Percentiles rank a stretch among this genome's conserved stretches.
Evolutionary conservation across 345 rosid genomes (phyloP).

Genomic region (Kandelia obovata): DNA sequence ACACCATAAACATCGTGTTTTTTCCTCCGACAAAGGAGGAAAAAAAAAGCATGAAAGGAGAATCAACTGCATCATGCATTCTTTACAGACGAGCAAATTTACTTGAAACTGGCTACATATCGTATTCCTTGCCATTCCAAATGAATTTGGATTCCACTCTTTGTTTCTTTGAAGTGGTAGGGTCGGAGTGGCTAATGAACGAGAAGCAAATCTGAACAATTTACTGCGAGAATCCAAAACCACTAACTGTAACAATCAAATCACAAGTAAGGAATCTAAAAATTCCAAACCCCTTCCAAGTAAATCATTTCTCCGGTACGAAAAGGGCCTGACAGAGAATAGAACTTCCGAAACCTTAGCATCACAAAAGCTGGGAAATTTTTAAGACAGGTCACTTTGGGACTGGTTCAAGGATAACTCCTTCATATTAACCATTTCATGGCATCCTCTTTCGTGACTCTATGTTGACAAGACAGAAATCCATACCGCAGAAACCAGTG

Average conservation of each 20-base stretch:
- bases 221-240: background rate
- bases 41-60: too few relatives aligned
- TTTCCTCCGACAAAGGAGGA: too few relatives aligned
- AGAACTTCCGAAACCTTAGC: slow-evolving; percentile 7
- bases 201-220: too few relatives aligned
- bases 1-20: too few relatives aligned
- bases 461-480: slow-evolving; percentile 69
- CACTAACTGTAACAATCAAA: background rate
- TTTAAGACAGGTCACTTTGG: slow-evolving; percentile 39
- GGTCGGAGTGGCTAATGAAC: too few relatives aligned
- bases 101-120: too few relatives aligned
- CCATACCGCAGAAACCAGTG: slow-evolving; percentile 72
- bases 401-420: slow-evolving; percentile 77
- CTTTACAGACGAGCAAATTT: too few relatives aligned
- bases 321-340: background rate
- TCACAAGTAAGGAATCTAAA: background rate
- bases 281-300: slow-evolving; percentile 7
- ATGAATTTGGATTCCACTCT: too few relatives aligned
- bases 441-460: slow-evolving; percentile 88
- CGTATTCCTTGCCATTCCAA: too few relatives aligned
- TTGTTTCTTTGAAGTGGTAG: too few relatives aligned
- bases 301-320: background rate
- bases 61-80: too few relatives aligned
- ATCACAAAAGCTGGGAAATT: background rate
- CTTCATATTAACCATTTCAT: slow-evolving; percentile 98